Conservation (phyloP, 2,329 filamentous ascomycete genomes). For the Curvularia eragrostidis region DNA sequence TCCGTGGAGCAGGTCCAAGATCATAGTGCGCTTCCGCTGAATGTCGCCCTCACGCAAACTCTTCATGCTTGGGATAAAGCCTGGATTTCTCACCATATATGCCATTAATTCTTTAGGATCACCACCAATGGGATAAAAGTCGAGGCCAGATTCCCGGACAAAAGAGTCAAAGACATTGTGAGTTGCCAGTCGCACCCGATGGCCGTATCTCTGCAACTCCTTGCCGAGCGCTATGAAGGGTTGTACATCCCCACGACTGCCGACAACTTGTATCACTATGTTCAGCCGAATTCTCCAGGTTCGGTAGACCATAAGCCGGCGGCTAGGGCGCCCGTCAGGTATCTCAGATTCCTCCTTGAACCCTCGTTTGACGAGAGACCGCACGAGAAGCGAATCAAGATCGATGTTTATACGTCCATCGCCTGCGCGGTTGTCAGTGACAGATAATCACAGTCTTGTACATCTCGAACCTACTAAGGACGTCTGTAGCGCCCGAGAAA, state of each 20-base stretch:
- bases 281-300: no score
- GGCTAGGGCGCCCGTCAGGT: no score
- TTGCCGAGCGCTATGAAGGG: slow-evolving; percentile 65
- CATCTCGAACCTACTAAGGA: no score
- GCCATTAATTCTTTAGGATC: slow-evolving; percentile 49
- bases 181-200: slow-evolving; percentile 39
- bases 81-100: slow-evolving; percentile 59
- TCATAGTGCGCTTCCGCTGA: slow-evolving; percentile 38
- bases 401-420: no score
- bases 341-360: no score
- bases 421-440: no score
- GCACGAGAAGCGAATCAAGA: no score
- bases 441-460: no score
- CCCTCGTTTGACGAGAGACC: no score
- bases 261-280: no score
- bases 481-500: no score
- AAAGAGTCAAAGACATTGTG: slow-evolving; percentile 27
- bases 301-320: no score
- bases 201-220: slow-evolving; percentile 49
- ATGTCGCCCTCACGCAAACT: slow-evolving; percentile 38
- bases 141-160: slow-evolving; percentile 26
- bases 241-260: slow-evolving; percentile 59
- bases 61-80: slow-evolving; percentile 43
- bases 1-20: slow-evolving; percentile 37
- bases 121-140: slow-evolving; percentile 49